These are phyloP conservation scores for Handroanthus guayacan DNA, from an alignment of 257 asterid species.

Conservation along the genomic window DNA sequence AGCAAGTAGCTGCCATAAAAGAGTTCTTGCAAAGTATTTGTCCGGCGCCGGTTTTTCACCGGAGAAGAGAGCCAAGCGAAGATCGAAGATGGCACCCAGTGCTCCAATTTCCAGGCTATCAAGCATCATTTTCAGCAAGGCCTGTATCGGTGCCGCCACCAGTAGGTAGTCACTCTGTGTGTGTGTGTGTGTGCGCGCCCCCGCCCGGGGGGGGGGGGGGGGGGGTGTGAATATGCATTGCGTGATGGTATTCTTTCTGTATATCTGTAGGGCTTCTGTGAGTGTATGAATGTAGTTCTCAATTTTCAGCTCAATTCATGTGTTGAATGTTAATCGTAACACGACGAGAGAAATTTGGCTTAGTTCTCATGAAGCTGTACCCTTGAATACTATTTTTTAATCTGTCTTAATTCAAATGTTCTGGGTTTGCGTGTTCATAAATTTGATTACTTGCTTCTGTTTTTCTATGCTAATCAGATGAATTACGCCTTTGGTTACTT, in stretches of 20 bases:
- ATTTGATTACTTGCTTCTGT: slow-evolving; percentile 5
- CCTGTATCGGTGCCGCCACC: neutral
- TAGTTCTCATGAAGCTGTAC: neutral
- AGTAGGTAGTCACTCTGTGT: slow-evolving; percentile 34
- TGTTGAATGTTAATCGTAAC: neutral
- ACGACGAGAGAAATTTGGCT: neutral
- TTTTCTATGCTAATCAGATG: slow-evolving; percentile 3
- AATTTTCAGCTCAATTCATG: slow-evolving; percentile 17
- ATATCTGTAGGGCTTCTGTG: slow-evolving; percentile 19
- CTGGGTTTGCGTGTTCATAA: neutral
- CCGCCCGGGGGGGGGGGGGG: neutral
- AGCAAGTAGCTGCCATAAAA: neutral
- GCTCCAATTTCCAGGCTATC: slow-evolving; percentile 38
- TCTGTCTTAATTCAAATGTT: neutral
- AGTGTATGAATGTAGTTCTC: slow-evolving; percentile 7
- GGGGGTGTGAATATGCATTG: neutral
- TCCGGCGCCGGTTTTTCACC: neutral
- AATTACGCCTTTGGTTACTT: neutral
- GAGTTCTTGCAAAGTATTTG: neutral
- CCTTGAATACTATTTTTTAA: neutral
- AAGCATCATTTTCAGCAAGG: slow-evolving; percentile 22
- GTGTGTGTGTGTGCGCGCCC: neutral
- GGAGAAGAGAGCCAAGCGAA: slow-evolving; percentile 30
- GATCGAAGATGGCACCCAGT: slow-evolving; percentile 24
- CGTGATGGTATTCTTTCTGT: neutral